A percentile compares a stretch with the other conserved stretches of the same genome.
These are phyloP conservation scores for Pseudisothecium myosuroides DNA, from an alignment of 225 moss, liverwort and hornwort genomes.

Conservation along the genomic window DNA sequence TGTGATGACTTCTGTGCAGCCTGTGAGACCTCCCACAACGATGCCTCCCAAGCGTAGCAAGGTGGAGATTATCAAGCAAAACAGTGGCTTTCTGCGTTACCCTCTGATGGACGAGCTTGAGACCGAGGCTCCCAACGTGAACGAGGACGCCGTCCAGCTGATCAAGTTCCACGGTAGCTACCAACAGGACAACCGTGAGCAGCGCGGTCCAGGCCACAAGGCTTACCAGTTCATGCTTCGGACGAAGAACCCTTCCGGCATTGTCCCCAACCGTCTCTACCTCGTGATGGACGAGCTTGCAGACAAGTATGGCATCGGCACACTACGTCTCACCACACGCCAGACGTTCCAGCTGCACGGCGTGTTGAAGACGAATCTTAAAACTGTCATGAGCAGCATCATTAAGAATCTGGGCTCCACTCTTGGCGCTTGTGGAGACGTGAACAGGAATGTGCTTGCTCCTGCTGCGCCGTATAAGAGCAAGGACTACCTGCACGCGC, in stretches of 20 bases:
- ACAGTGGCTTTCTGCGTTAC: conserved; percentile 68
- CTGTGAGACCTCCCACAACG: conserved; percentile 42
- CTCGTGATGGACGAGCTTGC: conserved; percentile 86
- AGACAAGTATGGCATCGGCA: conserved; percentile 78
- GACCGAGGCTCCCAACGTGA: conserved; percentile 71
- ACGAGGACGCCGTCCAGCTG: conserved; percentile 75
- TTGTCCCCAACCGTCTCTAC: conserved; percentile 74
- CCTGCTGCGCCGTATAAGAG: conserved; percentile 68
- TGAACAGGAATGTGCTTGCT: conserved; percentile 86
- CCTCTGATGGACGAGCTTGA: conserved; percentile 64
- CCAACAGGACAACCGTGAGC: conserved; percentile 81
- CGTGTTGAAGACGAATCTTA: conserved; percentile 69
- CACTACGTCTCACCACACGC: conserved; percentile 82
- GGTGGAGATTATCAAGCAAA: conserved; percentile 89
- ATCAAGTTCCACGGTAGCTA: conserved; percentile 99
- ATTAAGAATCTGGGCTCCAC: conserved; percentile 79
- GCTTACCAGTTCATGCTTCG: conserved; percentile 96
- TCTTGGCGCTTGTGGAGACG: conserved; percentile 86
- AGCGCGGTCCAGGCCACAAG: conserved; percentile 38
- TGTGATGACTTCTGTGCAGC: background rate
- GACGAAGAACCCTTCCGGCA: conserved; percentile 87
- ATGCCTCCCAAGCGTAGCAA: conserved; percentile 77
- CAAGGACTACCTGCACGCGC: conserved; percentile 68
- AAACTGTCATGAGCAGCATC: conserved; percentile 74
- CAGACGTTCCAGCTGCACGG: conserved; percentile 97